Percentiles rank a stretch among this genome's conserved stretches.
These are phyloP conservation scores for Penicillium sp. DNA, from an alignment of 2,329 filamentous ascomycete species.

Conservation along the genomic window DNA sequence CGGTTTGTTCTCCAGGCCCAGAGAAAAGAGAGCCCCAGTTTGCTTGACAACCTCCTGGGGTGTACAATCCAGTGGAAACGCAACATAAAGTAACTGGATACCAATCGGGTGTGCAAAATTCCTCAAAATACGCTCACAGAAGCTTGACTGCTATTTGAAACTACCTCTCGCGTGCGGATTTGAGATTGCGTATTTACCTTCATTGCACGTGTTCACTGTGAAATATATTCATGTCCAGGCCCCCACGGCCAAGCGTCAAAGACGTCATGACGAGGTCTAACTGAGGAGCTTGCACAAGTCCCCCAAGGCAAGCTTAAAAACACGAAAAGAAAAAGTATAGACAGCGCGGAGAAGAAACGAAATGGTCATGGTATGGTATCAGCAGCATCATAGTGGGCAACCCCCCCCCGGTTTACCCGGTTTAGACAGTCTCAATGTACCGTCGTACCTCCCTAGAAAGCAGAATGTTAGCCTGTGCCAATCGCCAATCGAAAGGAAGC, in stretches of 20 bases:
- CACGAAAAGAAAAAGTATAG: not conserved
- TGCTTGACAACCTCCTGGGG: too few relatives aligned
- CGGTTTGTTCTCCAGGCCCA: not conserved
- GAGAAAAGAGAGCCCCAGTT: too few relatives aligned
- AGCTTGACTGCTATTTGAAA: too few relatives aligned
- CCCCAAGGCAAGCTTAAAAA: not conserved
- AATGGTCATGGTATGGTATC: slow-evolving; percentile 3
- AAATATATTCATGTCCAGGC: not conserved
- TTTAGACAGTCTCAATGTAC: slow-evolving; percentile 75
- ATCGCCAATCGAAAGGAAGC: not conserved
- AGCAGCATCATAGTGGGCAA: not conserved
- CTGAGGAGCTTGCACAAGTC: not conserved
- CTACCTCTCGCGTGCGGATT: too few relatives aligned
- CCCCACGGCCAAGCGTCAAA: not conserved
- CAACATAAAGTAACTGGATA: too few relatives aligned
- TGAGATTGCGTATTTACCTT: not conserved
- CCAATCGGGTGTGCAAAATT: too few relatives aligned
- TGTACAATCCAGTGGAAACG: too few relatives aligned
- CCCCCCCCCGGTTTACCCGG: too few relatives aligned
- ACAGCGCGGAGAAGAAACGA: not conserved
- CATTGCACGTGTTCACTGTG: not conserved
- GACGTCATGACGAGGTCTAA: not conserved
- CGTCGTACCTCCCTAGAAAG: slow-evolving; percentile 68
- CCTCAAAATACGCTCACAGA: too few relatives aligned
- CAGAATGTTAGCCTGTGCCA: not conserved